Evolutionary conservation across 2,329 filamentous ascomycete genomes (phyloP).

Genomic region (Ophiocordyceps camponoti-floridani): DNA sequence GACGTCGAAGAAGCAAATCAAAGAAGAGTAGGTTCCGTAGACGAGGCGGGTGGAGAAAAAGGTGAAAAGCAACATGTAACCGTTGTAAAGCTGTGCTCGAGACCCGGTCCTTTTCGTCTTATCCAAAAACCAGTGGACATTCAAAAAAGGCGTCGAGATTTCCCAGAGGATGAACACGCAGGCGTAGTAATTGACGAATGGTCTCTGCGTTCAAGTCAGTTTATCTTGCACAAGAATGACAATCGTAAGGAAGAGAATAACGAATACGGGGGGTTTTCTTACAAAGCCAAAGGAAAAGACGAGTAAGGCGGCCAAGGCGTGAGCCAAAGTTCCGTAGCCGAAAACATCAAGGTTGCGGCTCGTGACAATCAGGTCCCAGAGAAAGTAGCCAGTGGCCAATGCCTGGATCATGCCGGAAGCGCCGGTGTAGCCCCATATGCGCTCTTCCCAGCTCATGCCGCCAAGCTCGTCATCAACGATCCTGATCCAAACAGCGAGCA

Average conservation of each 20-base stretch:
- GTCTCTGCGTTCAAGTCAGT: conserved; percentile 33
- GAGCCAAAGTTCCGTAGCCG: conserved; percentile 57
- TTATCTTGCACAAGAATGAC: neutral
- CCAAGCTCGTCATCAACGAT: conserved; percentile 47
- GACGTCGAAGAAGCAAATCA: conserved; percentile 53
- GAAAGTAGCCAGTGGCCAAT: conserved; percentile 63
- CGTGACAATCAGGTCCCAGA: conserved; percentile 66
- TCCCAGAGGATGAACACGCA: conserved; percentile 75
- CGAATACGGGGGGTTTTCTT: conserved; percentile 21
- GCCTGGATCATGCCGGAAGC: conserved; percentile 55
- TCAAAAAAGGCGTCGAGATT: conserved; percentile 68
- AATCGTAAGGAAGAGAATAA: too few relatives aligned
- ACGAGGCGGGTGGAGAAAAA: conserved; percentile 65
- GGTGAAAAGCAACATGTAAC: conserved; percentile 49
- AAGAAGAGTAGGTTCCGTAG: conserved; percentile 59
- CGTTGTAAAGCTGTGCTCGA: conserved; percentile 58
- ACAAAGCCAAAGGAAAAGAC: conserved; percentile 71
- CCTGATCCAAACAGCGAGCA: conserved; percentile 58
- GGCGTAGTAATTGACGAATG: conserved; percentile 72
- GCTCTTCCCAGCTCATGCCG: conserved; percentile 46
- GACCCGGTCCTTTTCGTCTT: conserved; percentile 69
- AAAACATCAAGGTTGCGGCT: conserved; percentile 52
- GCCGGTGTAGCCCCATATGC: conserved; percentile 64
- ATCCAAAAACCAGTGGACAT: conserved; percentile 85
- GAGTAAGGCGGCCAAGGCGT: conserved; percentile 54